These are phyloP conservation scores for Candida ficus DNA, from an alignment of 805 yeast genomes.

Conservation along the genomic window DNA sequence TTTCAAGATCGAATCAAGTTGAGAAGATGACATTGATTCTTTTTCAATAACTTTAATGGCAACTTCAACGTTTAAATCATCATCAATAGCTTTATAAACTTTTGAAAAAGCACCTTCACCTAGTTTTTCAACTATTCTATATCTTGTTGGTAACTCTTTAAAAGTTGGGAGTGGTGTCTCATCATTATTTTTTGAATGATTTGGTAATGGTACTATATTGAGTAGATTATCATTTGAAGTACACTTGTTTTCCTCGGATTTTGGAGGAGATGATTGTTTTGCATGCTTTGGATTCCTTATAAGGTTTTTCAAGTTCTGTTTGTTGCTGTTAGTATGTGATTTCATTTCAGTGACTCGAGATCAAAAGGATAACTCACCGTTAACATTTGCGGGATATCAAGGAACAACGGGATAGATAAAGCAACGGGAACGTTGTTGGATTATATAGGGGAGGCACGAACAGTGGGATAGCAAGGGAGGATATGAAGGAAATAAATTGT, in stretches of 20 bases:
- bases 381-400: neutral
- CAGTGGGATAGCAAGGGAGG: neutral
- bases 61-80: conserved; percentile 24
- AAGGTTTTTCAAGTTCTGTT: conserved; percentile 12
- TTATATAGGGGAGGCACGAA: no score
- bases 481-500: no score
- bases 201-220: neutral
- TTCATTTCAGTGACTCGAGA: no score
- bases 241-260: neutral
- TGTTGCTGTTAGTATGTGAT: neutral
- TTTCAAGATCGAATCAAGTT: conserved; percentile 65
- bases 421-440: no score
- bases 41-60: conserved; percentile 63
- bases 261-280: neutral
- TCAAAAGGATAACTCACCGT: no score
- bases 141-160: conserved; percentile 25
- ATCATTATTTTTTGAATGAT: neutral
- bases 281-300: conserved; percentile 5
- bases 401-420: no score
- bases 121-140: conserved; percentile 41
- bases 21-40: conserved; percentile 56
- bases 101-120: conserved; percentile 85
- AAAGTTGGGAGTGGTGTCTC: conserved; percentile 10
- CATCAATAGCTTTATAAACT: conserved; percentile 56
- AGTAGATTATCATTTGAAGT: neutral